Evolutionary conservation across 73 alveolate genomes (phyloP).

Genomic region (Durusdinium trenchii): DNA sequence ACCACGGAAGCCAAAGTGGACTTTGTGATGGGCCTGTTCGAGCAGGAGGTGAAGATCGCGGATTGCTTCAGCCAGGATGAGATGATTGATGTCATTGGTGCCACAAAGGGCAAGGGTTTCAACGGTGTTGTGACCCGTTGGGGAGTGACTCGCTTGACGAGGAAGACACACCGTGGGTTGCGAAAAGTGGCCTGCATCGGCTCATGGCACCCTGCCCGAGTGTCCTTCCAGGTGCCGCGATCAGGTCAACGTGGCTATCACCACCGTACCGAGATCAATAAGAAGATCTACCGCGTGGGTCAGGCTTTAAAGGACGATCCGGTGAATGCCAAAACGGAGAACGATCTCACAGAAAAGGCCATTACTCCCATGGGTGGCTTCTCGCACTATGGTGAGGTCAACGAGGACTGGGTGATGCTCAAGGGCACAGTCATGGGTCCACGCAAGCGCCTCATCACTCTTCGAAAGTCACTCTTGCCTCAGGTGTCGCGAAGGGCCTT

Average conservation of each 20-base stretch:
- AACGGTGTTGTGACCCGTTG: conserved; percentile 99
- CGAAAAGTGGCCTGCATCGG: conserved; percentile 99
- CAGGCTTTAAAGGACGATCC: conserved; percentile 98
- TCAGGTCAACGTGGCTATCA: conserved; percentile 99
- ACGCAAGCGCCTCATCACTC: conserved; percentile 99
- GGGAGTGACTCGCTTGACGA: conserved; percentile 99
- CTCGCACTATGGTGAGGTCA: conserved; percentile 99
- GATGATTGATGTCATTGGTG: conserved; percentile 99
- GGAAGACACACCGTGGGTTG: conserved; percentile 99
- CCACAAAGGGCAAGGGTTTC: conserved; percentile 99
- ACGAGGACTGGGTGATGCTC: conserved; percentile 99
- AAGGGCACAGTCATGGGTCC: conserved; percentile 99
- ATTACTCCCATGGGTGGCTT: conserved; percentile 99
- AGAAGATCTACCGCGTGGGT: conserved; percentile 99
- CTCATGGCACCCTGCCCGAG: conserved; percentile 99
- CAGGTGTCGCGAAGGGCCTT: conserved; percentile 96
- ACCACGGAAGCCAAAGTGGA: conserved; percentile 98
- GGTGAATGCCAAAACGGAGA: conserved; percentile 99
- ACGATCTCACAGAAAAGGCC: conserved; percentile 99
- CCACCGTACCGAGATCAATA: conserved; percentile 99
- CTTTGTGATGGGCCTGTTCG: conserved; percentile 99
- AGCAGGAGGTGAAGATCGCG: conserved; percentile 99
- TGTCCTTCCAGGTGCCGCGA: conserved; percentile 99
- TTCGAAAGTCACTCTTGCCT: conserved; percentile 99
- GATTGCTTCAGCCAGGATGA: conserved; percentile 99